Conservation (phyloP, 495 filamentous ascomycete genomes). For the Podospora sp. region DNA sequence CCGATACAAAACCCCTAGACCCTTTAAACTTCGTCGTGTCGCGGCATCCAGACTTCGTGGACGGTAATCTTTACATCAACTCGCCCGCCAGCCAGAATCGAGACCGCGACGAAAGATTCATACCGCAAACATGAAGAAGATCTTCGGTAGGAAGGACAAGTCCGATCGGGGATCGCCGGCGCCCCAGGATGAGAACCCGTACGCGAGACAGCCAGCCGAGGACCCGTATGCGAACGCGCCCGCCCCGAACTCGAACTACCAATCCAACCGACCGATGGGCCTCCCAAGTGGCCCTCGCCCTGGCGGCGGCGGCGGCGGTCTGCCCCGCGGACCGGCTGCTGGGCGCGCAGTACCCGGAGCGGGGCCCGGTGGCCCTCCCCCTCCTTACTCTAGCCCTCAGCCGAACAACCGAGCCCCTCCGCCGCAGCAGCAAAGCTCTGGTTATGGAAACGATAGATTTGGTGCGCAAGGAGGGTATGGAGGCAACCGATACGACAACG, state of each 20-base stretch:
- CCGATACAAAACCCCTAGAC: constrained; percentile 10
- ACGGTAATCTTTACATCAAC: not conserved
- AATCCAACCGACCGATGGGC: constrained; percentile 36
- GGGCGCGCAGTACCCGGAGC: constrained; percentile 2
- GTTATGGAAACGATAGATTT: constrained; percentile 63
- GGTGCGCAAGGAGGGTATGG: constrained; percentile 68
- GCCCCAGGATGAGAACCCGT: constrained; percentile 61
- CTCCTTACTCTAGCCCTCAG: constrained; percentile 28
- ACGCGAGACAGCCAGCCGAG: constrained; percentile 62
- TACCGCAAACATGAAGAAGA: constrained; percentile 59
- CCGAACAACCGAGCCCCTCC: constrained; percentile 4
- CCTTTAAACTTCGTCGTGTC: not conserved
- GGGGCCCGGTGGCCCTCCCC: constrained; percentile 35
- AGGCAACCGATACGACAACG: constrained; percentile 58
- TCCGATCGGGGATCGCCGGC: constrained; percentile 57
- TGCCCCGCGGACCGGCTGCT: constrained; percentile 25
- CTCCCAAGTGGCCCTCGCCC: constrained; percentile 24
- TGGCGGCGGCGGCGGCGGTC: constrained; percentile 25
- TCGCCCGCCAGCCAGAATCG: not conserved
- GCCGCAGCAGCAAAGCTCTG: constrained; percentile 27
- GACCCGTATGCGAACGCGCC: constrained; percentile 61
- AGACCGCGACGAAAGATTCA: not conserved
- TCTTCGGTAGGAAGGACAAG: constrained; percentile 73
- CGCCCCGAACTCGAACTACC: constrained; percentile 26
- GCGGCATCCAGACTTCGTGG: not conserved